Evolutionary conservation across 192 early-diverging fungal genomes (phyloP).

Genomic region (Chytriomyces hyalinus): DNA sequence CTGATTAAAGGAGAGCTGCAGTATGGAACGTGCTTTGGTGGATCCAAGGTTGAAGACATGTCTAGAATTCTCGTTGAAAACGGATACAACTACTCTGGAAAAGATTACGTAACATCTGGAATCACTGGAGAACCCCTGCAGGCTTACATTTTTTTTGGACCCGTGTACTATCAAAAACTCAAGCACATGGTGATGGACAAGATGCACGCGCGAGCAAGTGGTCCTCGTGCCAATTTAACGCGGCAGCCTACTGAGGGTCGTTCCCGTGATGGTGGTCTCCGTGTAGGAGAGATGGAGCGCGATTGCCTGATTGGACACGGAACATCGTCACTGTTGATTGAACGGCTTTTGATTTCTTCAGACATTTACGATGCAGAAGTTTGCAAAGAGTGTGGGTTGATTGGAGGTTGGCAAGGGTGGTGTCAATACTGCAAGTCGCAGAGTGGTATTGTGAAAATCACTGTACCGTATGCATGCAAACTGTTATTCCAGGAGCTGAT

Average conservation of each 20-base stretch:
- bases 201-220: slow-evolving; percentile 92
- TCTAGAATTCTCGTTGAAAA: slow-evolving; percentile 86
- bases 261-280: slow-evolving; percentile 94
- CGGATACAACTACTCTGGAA: slow-evolving; percentile 96
- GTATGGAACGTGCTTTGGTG: slow-evolving; percentile 95
- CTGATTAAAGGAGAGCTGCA: slow-evolving; percentile 89
- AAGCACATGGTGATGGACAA: slow-evolving; percentile 99
- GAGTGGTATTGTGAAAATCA: slow-evolving; percentile 84
- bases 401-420: slow-evolving; percentile 82
- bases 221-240: slow-evolving; percentile 88
- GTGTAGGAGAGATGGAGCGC: slow-evolving; percentile 98
- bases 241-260: slow-evolving; percentile 98
- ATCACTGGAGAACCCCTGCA: slow-evolving; percentile 83
- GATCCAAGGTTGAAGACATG: slow-evolving; percentile 96
- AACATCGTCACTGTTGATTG: slow-evolving; percentile 88
- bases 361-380: slow-evolving; percentile 94
- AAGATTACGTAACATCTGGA: slow-evolving; percentile 93
- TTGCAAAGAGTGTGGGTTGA: slow-evolving; percentile 87
- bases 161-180: slow-evolving; percentile 94
- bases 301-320: slow-evolving; percentile 99
- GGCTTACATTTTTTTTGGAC: slow-evolving; percentile 97
- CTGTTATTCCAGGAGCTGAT: slow-evolving; percentile 97
- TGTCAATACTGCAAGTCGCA: slow-evolving; percentile 90
- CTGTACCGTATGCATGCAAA: slow-evolving; percentile 98
- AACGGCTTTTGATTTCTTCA: slow-evolving; percentile 89